Percentiles rank a stretch among this genome's conserved stretches.
Evolutionary conservation across 2,329 filamentous ascomycete species (phyloP).

Genomic region (Lecanicillium sp.): DNA sequence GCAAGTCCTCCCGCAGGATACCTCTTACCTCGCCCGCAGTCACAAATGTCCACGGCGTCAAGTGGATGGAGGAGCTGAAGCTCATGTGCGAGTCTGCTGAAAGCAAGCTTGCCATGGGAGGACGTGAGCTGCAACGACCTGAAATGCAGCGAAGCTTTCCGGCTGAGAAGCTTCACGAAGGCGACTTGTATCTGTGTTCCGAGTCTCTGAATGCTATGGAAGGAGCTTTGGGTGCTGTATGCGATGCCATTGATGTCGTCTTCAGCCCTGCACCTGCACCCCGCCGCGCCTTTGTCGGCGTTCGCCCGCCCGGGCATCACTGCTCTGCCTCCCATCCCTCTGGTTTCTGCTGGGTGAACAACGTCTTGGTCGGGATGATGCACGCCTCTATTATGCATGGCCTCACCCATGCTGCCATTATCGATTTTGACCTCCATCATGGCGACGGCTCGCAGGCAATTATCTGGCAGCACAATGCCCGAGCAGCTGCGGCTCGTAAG

Average conservation of each 20-base stretch:
- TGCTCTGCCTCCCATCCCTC: slow-evolving; percentile 85
- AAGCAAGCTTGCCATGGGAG: slow-evolving; percentile 65
- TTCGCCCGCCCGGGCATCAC: slow-evolving; percentile 90
- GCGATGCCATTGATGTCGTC: slow-evolving; percentile 83
- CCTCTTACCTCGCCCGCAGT: slow-evolving; percentile 69
- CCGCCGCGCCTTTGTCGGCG: slow-evolving; percentile 79
- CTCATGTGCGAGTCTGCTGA: slow-evolving; percentile 78
- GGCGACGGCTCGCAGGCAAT: slow-evolving; percentile 95
- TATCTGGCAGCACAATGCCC: slow-evolving; percentile 80
- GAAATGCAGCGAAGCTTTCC: slow-evolving; percentile 46
- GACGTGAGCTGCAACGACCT: slow-evolving; percentile 69
- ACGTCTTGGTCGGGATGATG: slow-evolving; percentile 93
- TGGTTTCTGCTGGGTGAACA: slow-evolving; percentile 98
- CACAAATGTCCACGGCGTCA: slow-evolving; percentile 80
- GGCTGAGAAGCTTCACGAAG: slow-evolving; percentile 65
- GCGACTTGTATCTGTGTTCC: slow-evolving; percentile 82
- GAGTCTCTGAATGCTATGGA: slow-evolving; percentile 85
- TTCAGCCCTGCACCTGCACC: slow-evolving; percentile 51
- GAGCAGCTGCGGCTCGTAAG: slow-evolving; percentile 53
- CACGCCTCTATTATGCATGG: slow-evolving; percentile 79
- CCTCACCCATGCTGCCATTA: slow-evolving; percentile 86
- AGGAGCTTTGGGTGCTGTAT: slow-evolving; percentile 84
- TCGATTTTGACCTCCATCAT: slow-evolving; percentile 88
- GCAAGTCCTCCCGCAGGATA: slow-evolving; percentile 67
- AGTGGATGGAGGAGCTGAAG: slow-evolving; percentile 91